Evolutionary conservation across 345 rosid species (phyloP), one percentile per base, ranked within the genome.

Genomic region (Crucihimalaya himalaica): DNA sequence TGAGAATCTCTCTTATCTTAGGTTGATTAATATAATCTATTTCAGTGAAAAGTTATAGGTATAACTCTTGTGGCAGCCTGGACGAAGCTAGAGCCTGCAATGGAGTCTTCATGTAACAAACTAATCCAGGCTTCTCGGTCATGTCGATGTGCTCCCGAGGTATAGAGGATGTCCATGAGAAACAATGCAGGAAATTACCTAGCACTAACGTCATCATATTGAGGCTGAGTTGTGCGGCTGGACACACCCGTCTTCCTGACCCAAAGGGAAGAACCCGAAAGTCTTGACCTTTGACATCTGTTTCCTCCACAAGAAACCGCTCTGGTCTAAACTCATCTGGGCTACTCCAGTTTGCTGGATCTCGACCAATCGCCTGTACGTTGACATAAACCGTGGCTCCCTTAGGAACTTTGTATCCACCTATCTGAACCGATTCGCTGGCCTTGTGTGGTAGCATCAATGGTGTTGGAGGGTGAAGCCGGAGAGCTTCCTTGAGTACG

Each of bases 371-470:
- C 28, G 77, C 82, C 84, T 84, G 77, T 19, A 81, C 77, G 9
- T 85, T 72, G 10, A 81, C 83, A 13, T 72, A 75, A 21, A 85
- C 57, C 2, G 75, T 34, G 0, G 85, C 42, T 50, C 81, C 85
- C 48, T 73, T 73, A 1, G 83, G 85, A 52, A 82, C 63, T 61
- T 70, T 78, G 6, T 75, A 82, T 43, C 84, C 83, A 19, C 85
- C 83, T 7, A 83, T 37, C 74, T 68, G 74, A 40, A 73, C 72
- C 2, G 79, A 45, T 35, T 72, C 63, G 5, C 58, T 70, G 37
- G 84, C 84, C 57, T 48, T 79, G 52, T 85, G 87, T 6, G 89
- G 89, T 29, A 83, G 83, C 85, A 85, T 81, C 50, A 82, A 16
- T 12, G 83, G 85, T 1, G 87, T 85, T 34, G 87, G 82, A 0